phyloP scores from a whole-genome alignment of 1,284 basidiomycete genomes.

The Schizopora paradoxa region DNA sequence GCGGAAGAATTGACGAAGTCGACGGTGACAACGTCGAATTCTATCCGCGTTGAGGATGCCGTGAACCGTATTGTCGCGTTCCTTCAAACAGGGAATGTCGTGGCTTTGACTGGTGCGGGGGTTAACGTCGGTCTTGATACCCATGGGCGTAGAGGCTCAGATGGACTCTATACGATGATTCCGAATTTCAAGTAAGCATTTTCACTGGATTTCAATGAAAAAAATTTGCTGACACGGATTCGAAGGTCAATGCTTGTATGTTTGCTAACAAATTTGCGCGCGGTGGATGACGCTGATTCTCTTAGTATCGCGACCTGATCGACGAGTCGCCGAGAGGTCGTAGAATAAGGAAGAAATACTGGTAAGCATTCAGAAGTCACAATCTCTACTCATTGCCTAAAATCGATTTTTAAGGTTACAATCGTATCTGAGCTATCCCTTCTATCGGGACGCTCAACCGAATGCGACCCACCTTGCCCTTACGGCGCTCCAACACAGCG shows the following conservation, averaged over 20 bases:
- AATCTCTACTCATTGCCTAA: too few relatives aligned
- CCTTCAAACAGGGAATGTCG: slow-evolving; percentile 59
- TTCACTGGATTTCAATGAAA: neutral
- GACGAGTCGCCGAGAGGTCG: slow-evolving; percentile 63
- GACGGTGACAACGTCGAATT: too few relatives aligned
- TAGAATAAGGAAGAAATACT: slow-evolving; percentile 72
- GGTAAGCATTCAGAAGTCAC: too few relatives aligned
- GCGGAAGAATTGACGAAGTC: too few relatives aligned
- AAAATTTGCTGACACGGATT: slow-evolving; percentile 1
- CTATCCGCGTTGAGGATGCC: too few relatives aligned
- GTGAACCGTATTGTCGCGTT: slow-evolving; percentile 64
- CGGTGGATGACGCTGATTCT: slow-evolving; percentile 13
- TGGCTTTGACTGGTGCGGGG: slow-evolving; percentile 83
- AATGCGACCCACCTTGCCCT: slow-evolving; percentile 86
- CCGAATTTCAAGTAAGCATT: slow-evolving; percentile 79
- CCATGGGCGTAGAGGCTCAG: slow-evolving; percentile 77
- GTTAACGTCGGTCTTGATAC: slow-evolving; percentile 92
- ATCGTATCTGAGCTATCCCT: slow-evolving; percentile 79
- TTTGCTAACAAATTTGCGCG: too few relatives aligned
- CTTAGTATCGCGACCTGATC: slow-evolving; percentile 75
- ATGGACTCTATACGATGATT: slow-evolving; percentile 85
- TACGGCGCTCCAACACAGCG: slow-evolving; percentile 73
- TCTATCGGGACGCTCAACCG: slow-evolving; percentile 72
- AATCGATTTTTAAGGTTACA: too few relatives aligned
- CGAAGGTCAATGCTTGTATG: slow-evolving; percentile 53